Base-by-base conservation (phyloP, 768 basidiomycete genomes). In the Tephrocybe sp. region DNA sequence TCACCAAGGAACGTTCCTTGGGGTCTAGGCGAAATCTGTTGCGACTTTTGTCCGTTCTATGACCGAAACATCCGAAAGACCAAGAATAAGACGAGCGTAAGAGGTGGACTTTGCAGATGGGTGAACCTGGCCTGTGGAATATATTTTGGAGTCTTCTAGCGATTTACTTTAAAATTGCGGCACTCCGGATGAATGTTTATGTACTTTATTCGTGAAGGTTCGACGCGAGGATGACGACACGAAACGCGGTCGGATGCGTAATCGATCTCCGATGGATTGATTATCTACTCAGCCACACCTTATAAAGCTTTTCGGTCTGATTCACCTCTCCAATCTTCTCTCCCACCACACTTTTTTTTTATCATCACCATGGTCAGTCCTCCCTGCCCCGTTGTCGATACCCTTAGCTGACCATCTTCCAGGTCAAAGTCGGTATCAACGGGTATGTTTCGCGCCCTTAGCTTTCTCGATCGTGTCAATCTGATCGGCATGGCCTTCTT, bases 351-450 rank as follows among this genome's bases (percentile, higher is more conserved):
- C 50, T 52, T 34, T 19, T 43, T 36, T 42, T 53, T 46, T 27
- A 19, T 42, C 15, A 42, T 56, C 46, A 54, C 42, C 47, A 63
- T 64, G 61, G 62, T 67, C 23, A 42, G 58, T 56, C 36, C 25
- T 22, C 33, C 34, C 44, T 31, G 13, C 29, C n/a, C 43, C 41
- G 19, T 42, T 4, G 30, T 19, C 4, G 23, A 36, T 43, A 23
- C 23, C 10, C 5, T 5, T 19, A 3, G 44, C 50, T 54, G 22
- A 57, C 23, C 16, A 18, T 29, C 9, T 36, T 55, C 16, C 27
- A 76, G 73, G 85, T 92, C 74, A 88, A 91, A 74, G 92, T 94
- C 69, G 94, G 94, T 61, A 97, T 97, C 78, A 97, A 97, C 75
- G 93, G 93, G 91, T 94, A 74, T 59, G 82, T 70, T 38, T 47